These are phyloP conservation scores for Myriosclerotinia scirpicola DNA, from an alignment of 2,329 filamentous ascomycete species.

Conservation along the genomic window DNA sequence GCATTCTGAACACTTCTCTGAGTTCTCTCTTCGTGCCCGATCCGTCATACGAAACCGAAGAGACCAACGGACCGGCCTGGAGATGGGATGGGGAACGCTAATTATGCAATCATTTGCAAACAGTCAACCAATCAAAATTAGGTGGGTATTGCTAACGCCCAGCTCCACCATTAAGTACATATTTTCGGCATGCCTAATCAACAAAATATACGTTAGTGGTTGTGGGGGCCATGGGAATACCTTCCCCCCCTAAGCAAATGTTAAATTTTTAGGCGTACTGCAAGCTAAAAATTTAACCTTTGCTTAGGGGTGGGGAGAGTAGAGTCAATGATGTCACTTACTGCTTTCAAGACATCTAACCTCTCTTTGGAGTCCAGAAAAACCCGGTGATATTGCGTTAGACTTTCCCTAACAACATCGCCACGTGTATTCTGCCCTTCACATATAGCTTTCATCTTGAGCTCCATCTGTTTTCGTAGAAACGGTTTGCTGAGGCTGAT, in stretches of 20 bases:
- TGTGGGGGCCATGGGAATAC: conserved; percentile 4
- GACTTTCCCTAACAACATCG: conserved; percentile 76
- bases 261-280: too few relatives aligned
- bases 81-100: conserved; percentile 3
- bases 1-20: not conserved
- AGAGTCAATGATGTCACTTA: conserved; percentile 45
- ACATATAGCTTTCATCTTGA: conserved; percentile 95
- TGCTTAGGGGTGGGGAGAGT: too few relatives aligned
- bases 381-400: conserved; percentile 83
- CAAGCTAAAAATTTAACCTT: too few relatives aligned
- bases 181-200: conserved; percentile 38
- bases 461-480: conserved; percentile 94
- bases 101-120: conserved; percentile 13
- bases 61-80: conserved; percentile 1
- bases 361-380: conserved; percentile 80
- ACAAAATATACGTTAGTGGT: conserved; percentile 25
- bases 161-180: conserved; percentile 35
- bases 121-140: not conserved
- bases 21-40: not conserved
- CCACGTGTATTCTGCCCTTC: conserved; percentile 75
- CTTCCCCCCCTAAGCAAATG: too few relatives aligned
- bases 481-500: conserved; percentile 94
- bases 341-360: conserved; percentile 63
- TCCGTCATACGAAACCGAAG: conserved; percentile 13
- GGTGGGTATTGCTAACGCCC: conserved; percentile 28